Conservation (phyloP, 2,329 filamentous ascomycete genomes). For the Onygenales sp. region DNA sequence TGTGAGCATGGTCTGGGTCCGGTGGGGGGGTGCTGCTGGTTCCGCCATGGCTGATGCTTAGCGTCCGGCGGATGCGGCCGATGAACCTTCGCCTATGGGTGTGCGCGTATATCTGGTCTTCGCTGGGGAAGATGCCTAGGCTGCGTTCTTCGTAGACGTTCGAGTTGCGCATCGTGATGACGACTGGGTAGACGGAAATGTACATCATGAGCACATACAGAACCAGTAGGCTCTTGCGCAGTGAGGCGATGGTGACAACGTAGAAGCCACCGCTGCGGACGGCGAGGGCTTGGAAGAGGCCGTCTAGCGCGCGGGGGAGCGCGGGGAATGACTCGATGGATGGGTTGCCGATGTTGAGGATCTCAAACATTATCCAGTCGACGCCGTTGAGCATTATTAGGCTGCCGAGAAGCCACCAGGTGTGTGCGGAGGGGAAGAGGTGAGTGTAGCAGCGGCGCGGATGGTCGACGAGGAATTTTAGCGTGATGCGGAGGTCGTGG, state of each 20-base stretch:
- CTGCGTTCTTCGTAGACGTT: constrained; percentile 61
- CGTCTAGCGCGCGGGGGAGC: constrained; percentile 44
- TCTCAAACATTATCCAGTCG: constrained; percentile 46
- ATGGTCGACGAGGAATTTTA: constrained; percentile 51
- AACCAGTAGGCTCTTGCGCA: constrained; percentile 47
- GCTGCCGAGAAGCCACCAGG: constrained; percentile 46
- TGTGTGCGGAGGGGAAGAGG: constrained; percentile 49
- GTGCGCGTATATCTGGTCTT: constrained; percentile 10
- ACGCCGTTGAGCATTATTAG: constrained; percentile 43
- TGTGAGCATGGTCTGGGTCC: not conserved
- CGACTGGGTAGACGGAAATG: constrained; percentile 88
- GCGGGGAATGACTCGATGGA: constrained; percentile 36
- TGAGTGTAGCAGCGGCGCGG: constrained; percentile 53
- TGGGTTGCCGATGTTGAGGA: constrained; percentile 42
- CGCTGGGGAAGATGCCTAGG: constrained; percentile 44
- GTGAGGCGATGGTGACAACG: constrained; percentile 39
- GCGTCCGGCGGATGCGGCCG: constrained; percentile 35
- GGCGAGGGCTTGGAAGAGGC: constrained; percentile 48
- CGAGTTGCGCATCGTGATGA: constrained; percentile 70
- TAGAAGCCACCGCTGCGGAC: constrained; percentile 39
- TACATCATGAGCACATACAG: constrained; percentile 92
- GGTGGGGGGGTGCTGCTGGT: constrained; percentile 44
- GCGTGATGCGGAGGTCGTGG: constrained; percentile 17
- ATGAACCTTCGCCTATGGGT: constrained; percentile 31
- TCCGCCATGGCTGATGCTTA: constrained; percentile 49